phyloP scores from a whole-genome alignment of 768 basidiomycete species.

The Sistotremastrum niveocremeum region DNA sequence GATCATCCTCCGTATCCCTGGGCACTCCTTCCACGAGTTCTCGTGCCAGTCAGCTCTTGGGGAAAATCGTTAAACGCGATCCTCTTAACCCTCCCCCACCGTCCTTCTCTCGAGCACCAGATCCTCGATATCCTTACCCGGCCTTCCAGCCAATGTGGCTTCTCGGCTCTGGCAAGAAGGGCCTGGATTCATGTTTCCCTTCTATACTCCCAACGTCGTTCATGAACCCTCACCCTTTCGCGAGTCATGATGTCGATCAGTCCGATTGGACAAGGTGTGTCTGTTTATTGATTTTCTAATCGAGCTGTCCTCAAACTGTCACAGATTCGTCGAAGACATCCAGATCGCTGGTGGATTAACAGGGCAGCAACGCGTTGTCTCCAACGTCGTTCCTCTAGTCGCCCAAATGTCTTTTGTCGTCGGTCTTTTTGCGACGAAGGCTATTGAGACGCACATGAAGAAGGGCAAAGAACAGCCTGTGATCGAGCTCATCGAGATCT shows the following conservation, averaged over 20 bases:
- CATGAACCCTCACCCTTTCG: conserved; percentile 33
- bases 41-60: no score
- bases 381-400: conserved; percentile 7
- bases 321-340: conserved; percentile 28
- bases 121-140: neutral
- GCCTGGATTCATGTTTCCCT: conserved; percentile 31
- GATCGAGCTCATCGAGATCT: conserved; percentile 29
- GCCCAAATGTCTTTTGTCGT: conserved; percentile 5
- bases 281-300: neutral
- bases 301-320: neutral
- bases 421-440: conserved; percentile 9
- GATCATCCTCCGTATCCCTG: no score
- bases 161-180: conserved; percentile 15
- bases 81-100: conserved; percentile 3
- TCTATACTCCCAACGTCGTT: conserved; percentile 26
- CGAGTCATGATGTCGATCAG: conserved; percentile 33
- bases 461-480: conserved; percentile 25
- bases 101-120: neutral
- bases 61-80: neutral
- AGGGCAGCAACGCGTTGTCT: conserved; percentile 18
- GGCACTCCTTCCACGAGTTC: no score
- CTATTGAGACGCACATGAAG: conserved; percentile 16
- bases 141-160: conserved; percentile 21
- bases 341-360: conserved; percentile 22
- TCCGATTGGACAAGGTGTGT: conserved; percentile 35